Evolutionary conservation across 2,329 filamentous ascomycete species (phyloP), one percentile per base, ranked within the genome.

Genomic region (Boeremia lycopersici): DNA sequence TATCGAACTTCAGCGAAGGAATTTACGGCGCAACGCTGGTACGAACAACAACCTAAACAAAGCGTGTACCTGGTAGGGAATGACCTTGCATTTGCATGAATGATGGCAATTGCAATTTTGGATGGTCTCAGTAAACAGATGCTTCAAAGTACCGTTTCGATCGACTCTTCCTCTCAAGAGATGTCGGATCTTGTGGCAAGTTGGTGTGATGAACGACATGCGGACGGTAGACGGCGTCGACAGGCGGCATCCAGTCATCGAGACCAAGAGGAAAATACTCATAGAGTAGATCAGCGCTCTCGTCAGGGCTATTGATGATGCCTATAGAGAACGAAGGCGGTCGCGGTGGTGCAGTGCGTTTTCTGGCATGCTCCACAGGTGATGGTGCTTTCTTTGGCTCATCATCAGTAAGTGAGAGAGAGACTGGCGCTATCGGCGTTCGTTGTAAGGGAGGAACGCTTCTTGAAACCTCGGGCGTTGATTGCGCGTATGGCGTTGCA

Each of bases 201-300:
- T 79, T 81, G 17, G 90, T 93, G 72, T 97, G 93, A 75, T 98
- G 93, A 3, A 97, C 93, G 13, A 96, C 91, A 73, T 97, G 93
- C 6, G 93, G 93, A 43, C 91, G 82, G 72, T 96, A 96, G 13
- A 96, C 88, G 5, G 91, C 91, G 74, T 96, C 91, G 3, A 96
- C 90, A 1, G 91, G 91, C 2, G 89, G 89, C 85, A 93, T 91
- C 89, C 89, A 97, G 69, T 97, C 93, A 72, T 97, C 92, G 54
- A 96, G 78, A 43, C 89, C 92, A 13, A 98, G 81, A 0, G 93
- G 93, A 61, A 98, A 97, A 71, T 98, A 97, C 76, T 98, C 93
- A 71, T 97, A 97, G 15, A 97, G 79, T 61, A 93, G 79, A 74
- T 97, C 93, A 0, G 88, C 88, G 64, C 88, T 89, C 65, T 96